phyloP scores from a whole-genome alignment of 495 filamentous ascomycete genomes.

The Xylaria palmicola region DNA sequence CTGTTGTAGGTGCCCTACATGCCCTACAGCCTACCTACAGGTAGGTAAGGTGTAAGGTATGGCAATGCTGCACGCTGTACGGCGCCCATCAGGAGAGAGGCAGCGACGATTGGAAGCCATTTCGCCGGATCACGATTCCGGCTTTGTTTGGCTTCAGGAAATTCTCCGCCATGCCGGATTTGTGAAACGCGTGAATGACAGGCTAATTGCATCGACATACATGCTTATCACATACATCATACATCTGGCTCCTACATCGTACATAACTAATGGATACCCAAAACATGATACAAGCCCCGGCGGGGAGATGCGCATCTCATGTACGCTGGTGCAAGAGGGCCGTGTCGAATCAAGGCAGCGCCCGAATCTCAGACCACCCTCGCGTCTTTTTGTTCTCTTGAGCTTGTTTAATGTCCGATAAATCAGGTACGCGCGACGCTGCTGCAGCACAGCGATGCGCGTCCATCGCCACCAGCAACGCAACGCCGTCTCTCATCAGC shows the following conservation, averaged over 20 bases:
- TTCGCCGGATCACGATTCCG: constrained; percentile 5
- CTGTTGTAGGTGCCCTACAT: too few species aligned
- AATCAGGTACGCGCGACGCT: background rate
- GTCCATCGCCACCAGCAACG: background rate
- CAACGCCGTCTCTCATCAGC: too few species aligned
- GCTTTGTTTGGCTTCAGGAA: background rate
- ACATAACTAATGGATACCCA: background rate
- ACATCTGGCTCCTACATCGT: background rate
- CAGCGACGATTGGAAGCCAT: constrained; percentile 16
- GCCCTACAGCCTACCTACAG: too few species aligned
- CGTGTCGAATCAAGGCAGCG: constrained; percentile 7
- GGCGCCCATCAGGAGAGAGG: too few species aligned
- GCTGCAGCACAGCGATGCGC: background rate
- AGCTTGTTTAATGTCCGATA: background rate
- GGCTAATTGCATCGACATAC: constrained; percentile 8
- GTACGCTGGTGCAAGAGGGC: background rate
- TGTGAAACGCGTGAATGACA: constrained; percentile 5
- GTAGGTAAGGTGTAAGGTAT: too few species aligned
- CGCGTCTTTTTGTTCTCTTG: constrained; percentile 1
- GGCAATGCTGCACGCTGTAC: too few species aligned
- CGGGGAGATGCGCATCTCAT: too few species aligned
- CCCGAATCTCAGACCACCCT: background rate
- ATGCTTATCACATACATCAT: constrained; percentile 8
- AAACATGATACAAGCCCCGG: too few species aligned
- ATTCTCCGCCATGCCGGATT: constrained; percentile 9